These are phyloP conservation scores for Yamadazyma taylorii DNA, from an alignment of 1,139 yeast species.

Conservation along the genomic window DNA sequence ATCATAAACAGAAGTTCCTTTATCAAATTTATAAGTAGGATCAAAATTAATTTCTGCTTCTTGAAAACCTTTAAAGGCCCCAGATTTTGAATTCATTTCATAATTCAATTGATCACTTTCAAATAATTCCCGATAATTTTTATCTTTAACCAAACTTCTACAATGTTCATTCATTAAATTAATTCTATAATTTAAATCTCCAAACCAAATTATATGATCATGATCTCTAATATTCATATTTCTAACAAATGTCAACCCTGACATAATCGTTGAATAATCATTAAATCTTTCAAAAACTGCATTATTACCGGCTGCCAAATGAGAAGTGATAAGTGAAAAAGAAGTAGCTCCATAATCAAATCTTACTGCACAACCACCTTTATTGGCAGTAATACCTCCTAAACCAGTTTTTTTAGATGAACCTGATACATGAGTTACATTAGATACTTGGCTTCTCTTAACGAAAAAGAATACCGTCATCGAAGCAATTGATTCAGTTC, in stretches of 20 bases:
- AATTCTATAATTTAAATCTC: conserved; percentile 91
- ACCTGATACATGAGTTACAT: conserved; percentile 75
- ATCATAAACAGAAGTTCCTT: conserved; percentile 81
- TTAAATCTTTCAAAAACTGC: conserved; percentile 86
- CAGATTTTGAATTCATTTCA: conserved; percentile 66
- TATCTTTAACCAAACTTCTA: conserved; percentile 50
- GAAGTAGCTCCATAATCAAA: conserved; percentile 75
- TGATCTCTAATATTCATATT: conserved; percentile 73
- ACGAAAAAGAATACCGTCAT: conserved; percentile 42
- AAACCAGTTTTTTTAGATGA: conserved; percentile 83
- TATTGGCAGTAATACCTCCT: conserved; percentile 90
- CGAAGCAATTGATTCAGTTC: conserved; percentile 47
- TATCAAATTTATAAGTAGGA: conserved; percentile 94
- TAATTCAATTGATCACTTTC: conserved; percentile 78
- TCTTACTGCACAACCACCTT: conserved; percentile 88
- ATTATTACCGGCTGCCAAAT: conserved; percentile 88
- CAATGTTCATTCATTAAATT: conserved; percentile 75
- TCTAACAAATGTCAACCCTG: conserved; percentile 75
- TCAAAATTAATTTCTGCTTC: conserved; percentile 78
- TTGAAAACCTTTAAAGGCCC: conserved; percentile 82
- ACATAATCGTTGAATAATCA: conserved; percentile 79
- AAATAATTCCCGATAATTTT: conserved; percentile 52
- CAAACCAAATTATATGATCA: conserved; percentile 89
- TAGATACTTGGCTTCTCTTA: conserved; percentile 49
- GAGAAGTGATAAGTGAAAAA: conserved; percentile 84